These are phyloP conservation scores for Auricularia heimuer DNA, from an alignment of 768 basidiomycete genomes.

Conservation along the genomic window DNA sequence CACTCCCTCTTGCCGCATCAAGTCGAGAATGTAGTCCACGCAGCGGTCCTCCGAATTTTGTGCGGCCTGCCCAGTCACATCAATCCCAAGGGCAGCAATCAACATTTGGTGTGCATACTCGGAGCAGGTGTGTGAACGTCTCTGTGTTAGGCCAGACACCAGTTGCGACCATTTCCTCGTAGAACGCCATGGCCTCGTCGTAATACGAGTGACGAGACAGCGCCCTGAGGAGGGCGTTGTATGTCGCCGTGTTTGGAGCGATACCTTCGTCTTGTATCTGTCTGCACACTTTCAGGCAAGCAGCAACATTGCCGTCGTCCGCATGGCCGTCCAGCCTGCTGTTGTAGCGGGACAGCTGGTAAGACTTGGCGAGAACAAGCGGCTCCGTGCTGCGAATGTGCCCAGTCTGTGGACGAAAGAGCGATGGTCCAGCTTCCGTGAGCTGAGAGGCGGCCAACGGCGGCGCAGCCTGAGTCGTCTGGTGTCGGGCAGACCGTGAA, in stretches of 20 bases:
- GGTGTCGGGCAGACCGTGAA: too few relatives aligned
- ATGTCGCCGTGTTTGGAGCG: slow-evolving; percentile 44
- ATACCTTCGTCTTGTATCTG: slow-evolving; percentile 51
- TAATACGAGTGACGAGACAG: slow-evolving; percentile 33
- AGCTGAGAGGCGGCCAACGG: neutral
- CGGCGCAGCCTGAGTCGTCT: too few relatives aligned
- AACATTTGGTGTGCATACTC: slow-evolving; percentile 28
- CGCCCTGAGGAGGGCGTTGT: slow-evolving; percentile 46
- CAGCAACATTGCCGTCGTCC: slow-evolving; percentile 25
- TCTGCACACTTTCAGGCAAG: slow-evolving; percentile 35
- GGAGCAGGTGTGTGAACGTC: slow-evolving; percentile 50
- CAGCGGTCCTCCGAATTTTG: slow-evolving; percentile 14
- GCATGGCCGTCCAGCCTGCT: slow-evolving; percentile 28
- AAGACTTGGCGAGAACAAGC: neutral
- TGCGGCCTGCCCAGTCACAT: slow-evolving; percentile 19
- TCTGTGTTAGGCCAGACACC: slow-evolving; percentile 39
- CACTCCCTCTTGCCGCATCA: slow-evolving; percentile 43
- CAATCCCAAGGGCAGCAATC: slow-evolving; percentile 20
- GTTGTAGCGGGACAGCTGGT: slow-evolving; percentile 10
- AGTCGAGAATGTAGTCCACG: slow-evolving; percentile 36
- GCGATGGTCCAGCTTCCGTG: neutral
- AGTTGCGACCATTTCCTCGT: slow-evolving; percentile 55
- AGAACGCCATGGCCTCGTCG: slow-evolving; percentile 51
- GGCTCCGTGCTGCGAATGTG: neutral
- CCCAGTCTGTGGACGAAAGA: neutral